Percentiles rank a stretch among this genome's conserved stretches.
These are phyloP conservation scores for Arthrinium puccinioides DNA, from an alignment of 2,329 filamentous ascomycete species.

Conservation along the genomic window DNA sequence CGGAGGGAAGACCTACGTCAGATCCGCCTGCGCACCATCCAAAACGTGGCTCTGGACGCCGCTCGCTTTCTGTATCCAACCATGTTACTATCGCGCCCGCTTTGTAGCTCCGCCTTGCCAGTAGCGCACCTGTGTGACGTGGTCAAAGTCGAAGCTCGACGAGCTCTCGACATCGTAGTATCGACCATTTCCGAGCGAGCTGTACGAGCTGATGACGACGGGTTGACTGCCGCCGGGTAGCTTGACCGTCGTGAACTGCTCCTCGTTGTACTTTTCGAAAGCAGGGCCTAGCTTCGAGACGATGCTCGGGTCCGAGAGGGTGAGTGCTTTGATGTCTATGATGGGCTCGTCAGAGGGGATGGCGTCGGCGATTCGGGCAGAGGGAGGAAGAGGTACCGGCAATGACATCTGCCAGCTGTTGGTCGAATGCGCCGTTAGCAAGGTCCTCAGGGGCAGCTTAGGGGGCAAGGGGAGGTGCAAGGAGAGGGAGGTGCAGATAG, in stretches of 20 bases:
- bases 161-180: constrained; percentile 90
- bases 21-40: constrained; percentile 68
- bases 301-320: constrained; percentile 59
- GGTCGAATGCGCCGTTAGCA: background rate
- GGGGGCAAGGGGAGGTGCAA: constrained; percentile 5
- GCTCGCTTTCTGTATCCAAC: constrained; percentile 62
- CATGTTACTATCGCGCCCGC: constrained; percentile 7
- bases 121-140: constrained; percentile 60
- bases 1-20: constrained; percentile 56
- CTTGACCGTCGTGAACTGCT: constrained; percentile 84
- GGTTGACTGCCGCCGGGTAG: constrained; percentile 77
- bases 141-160: constrained; percentile 84
- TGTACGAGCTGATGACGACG: constrained; percentile 83
- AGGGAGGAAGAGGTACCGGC: constrained; percentile 51
- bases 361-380: background rate
- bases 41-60: constrained; percentile 70
- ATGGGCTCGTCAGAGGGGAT: constrained; percentile 6
- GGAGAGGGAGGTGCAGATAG: constrained; percentile 22
- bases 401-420: constrained; percentile 77
- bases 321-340: constrained; percentile 83
- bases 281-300: constrained; percentile 70
- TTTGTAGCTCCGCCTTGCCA: background rate
- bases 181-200: constrained; percentile 68
- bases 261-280: constrained; percentile 92
- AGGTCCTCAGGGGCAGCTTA: background rate